A percentile compares a stretch with the other conserved stretches of the same genome.
These are phyloP conservation scores for Beauveria sp. DNA, from an alignment of 2,329 filamentous ascomycete genomes.

Conservation along the genomic window DNA sequence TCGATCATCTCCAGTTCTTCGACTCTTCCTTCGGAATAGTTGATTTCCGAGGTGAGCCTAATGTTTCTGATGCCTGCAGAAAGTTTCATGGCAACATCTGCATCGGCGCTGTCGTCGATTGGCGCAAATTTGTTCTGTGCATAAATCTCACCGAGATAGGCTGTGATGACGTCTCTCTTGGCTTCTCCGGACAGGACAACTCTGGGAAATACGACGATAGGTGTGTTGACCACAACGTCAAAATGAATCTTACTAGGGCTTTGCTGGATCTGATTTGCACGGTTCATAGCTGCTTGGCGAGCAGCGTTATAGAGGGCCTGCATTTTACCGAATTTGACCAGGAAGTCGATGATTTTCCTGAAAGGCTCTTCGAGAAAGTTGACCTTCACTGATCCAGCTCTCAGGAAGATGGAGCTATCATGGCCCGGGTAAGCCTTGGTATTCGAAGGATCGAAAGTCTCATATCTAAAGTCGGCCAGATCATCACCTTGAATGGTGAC, in stretches of 20 bases:
- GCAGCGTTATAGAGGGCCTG: conserved; percentile 98
- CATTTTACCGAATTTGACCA: conserved; percentile 99
- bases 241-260: conserved; percentile 87
- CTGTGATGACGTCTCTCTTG: conserved; percentile 76
- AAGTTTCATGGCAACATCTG: conserved; percentile 78
- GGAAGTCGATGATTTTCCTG: conserved; percentile 93
- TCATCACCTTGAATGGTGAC: conserved; percentile 94
- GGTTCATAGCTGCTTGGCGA: conserved; percentile 84
- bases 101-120: conserved; percentile 66
- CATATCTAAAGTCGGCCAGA: conserved; percentile 92
- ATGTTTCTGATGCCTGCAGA: conserved; percentile 89
- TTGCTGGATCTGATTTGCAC: conserved; percentile 89
- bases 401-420: conserved; percentile 81
- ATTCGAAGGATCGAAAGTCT: conserved; percentile 77
- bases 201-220: conserved; percentile 90
- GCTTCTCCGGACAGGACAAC: conserved; percentile 62
- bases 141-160: conserved; percentile 95
- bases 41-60: conserved; percentile 78
- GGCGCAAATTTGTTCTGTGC: conserved; percentile 88
- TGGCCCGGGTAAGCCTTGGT: conserved; percentile 78
- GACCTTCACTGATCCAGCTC: conserved; percentile 90
- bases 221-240: conserved; percentile 86
- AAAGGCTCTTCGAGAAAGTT: conserved; percentile 98
- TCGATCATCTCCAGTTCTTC: conserved; percentile 97
- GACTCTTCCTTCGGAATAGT: conserved; percentile 62